These are phyloP conservation scores for Calonectria fujianensis DNA, from an alignment of 2,329 filamentous ascomycete genomes.

Conservation along the genomic window DNA sequence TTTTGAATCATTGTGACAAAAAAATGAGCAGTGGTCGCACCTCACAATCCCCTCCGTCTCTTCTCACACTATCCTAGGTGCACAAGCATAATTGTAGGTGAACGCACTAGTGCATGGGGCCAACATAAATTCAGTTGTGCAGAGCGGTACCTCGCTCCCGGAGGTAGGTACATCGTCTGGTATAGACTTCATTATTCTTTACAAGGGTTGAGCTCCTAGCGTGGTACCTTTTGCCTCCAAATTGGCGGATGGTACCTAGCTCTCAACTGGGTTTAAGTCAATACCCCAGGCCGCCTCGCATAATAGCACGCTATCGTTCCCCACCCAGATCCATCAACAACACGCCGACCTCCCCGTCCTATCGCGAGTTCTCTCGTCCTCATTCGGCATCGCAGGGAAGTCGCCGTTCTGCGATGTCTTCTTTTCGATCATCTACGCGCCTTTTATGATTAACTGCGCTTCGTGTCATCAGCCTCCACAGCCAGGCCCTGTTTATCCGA, in stretches of 20 bases:
- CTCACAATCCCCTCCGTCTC: neutral
- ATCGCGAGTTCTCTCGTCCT: constrained; percentile 34
- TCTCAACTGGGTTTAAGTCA: constrained; percentile 24
- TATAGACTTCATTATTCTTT: neutral
- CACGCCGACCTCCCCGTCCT: constrained; percentile 41
- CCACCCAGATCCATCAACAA: constrained; percentile 34
- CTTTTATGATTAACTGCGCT: constrained; percentile 37
- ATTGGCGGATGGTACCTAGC: constrained; percentile 13
- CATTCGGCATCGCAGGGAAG: constrained; percentile 42
- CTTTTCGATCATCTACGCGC: constrained; percentile 37
- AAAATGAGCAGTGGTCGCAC: neutral
- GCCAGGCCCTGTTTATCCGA: neutral
- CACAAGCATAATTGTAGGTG: neutral
- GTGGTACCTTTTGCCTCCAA: constrained; percentile 7
- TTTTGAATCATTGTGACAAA: neutral
- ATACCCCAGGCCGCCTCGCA: constrained; percentile 27
- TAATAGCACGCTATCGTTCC: constrained; percentile 32
- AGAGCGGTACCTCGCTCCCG: neutral
- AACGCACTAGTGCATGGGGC: neutral
- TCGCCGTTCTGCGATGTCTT: constrained; percentile 51
- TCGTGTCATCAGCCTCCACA: neutral
- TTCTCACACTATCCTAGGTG: neutral
- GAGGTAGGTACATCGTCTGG: neutral
- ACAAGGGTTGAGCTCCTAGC: neutral
- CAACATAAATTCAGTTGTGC: neutral